A percentile compares a stretch with the other conserved stretches of the same genome.
Evolutionary conservation across 1,139 yeast genomes (phyloP).

Genomic region (Dujonia santamariae): DNA sequence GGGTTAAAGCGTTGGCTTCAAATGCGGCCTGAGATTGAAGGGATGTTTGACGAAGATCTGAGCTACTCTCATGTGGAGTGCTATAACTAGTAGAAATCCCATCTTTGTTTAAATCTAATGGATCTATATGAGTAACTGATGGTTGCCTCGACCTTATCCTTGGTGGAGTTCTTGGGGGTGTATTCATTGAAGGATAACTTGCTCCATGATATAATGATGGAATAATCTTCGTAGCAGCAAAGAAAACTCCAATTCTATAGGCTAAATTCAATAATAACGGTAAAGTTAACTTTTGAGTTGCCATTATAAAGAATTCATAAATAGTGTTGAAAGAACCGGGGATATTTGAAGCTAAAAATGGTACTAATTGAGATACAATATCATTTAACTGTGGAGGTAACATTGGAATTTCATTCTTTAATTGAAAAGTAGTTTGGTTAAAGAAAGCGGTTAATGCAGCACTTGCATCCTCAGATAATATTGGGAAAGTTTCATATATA

Average conservation of each 20-base stretch:
- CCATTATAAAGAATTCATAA: slow-evolving; percentile 65
- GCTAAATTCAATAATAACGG: slow-evolving; percentile 79
- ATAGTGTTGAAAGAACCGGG: slow-evolving; percentile 62
- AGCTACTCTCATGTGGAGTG: not conserved
- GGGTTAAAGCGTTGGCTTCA: not conserved
- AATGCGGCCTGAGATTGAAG: not conserved
- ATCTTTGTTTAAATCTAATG: not conserved
- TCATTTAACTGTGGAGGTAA: slow-evolving; percentile 40
- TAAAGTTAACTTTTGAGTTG: slow-evolving; percentile 74
- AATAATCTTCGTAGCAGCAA: slow-evolving; percentile 90
- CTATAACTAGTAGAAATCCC: not conserved
- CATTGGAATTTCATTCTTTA: slow-evolving; percentile 37
- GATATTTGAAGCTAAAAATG: slow-evolving; percentile 50
- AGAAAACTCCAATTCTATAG: slow-evolving; percentile 82
- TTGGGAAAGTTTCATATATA: slow-evolving; percentile 86
- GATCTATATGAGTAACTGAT: slow-evolving; percentile 11
- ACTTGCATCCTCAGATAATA: slow-evolving; percentile 55
- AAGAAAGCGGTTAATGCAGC: slow-evolving; percentile 36
- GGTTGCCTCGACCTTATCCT: slow-evolving; percentile 17
- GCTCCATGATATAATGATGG: slow-evolving; percentile 62
- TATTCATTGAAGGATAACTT: slow-evolving; percentile 24
- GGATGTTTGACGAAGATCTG: not conserved
- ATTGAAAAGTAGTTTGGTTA: slow-evolving; percentile 35
- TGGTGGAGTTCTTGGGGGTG: slow-evolving; percentile 34
- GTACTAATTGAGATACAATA: slow-evolving; percentile 40